Evolutionary conservation across 768 basidiomycete species (phyloP).

Genomic region (Termitomyces sp.): DNA sequence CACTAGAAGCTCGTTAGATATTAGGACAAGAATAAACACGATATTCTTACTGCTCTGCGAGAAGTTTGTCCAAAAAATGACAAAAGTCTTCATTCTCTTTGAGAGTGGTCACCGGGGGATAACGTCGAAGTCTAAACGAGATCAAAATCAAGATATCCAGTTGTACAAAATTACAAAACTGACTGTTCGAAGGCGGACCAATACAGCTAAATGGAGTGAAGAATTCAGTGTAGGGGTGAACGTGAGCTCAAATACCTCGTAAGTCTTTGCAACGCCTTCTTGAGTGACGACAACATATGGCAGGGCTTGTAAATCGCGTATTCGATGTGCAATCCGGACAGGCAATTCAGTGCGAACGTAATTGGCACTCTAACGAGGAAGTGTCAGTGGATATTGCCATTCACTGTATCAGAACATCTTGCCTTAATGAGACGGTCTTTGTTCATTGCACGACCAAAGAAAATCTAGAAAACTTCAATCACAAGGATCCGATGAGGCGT

Average conservation of each 20-base stretch:
- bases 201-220: slow-evolving; percentile 58
- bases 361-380: slow-evolving; percentile 67
- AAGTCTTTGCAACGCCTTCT: slow-evolving; percentile 79
- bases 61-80: slow-evolving; percentile 56
- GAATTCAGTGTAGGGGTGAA: background rate
- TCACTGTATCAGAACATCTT: slow-evolving; percentile 13
- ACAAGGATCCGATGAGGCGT: background rate
- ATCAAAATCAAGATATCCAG: background rate
- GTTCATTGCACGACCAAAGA: slow-evolving; percentile 83
- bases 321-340: slow-evolving; percentile 81
- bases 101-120: slow-evolving; percentile 68
- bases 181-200: slow-evolving; percentile 88
- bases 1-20: slow-evolving; percentile 38
- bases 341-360: slow-evolving; percentile 90
- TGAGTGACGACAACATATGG: slow-evolving; percentile 88
- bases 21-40: slow-evolving; percentile 10
- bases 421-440: slow-evolving; percentile 77
- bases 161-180: slow-evolving; percentile 5
- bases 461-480: slow-evolving; percentile 50
- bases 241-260: slow-evolving; percentile 58
- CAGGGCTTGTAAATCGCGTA: slow-evolving; percentile 82
- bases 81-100: slow-evolving; percentile 82
- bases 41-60: slow-evolving; percentile 71
- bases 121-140: slow-evolving; percentile 59
- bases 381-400: background rate